Percentiles rank a stretch among this genome's conserved stretches.
phyloP scores from a whole-genome alignment of 768 basidiomycete species.

The Auricularia sp. region DNA sequence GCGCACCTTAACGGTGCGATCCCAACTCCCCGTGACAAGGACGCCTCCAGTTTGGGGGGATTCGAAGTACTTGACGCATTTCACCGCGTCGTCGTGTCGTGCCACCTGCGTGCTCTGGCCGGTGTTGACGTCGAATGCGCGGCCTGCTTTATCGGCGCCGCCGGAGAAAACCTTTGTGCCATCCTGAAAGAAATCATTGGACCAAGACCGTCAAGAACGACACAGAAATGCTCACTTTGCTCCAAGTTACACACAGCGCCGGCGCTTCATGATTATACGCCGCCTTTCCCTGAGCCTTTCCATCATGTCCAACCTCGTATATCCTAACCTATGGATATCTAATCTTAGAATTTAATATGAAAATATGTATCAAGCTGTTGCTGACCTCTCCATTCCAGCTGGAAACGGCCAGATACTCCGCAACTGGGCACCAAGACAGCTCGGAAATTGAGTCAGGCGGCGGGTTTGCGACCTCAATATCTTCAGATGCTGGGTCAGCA shows the following conservation, averaged over 20 bases:
- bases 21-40: slow-evolving; percentile 33
- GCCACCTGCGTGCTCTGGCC: slow-evolving; percentile 23
- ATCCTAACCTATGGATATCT: slow-evolving; percentile 4
- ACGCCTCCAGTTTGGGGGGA: slow-evolving; percentile 9
- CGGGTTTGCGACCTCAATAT: slow-evolving; percentile 1
- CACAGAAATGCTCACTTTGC: slow-evolving; percentile 17
- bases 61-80: slow-evolving; percentile 13
- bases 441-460: slow-evolving; percentile 8
- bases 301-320: slow-evolving; percentile 3
- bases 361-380: background rate
- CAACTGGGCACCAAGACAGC: slow-evolving; percentile 6
- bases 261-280: slow-evolving; percentile 32
- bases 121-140: slow-evolving; percentile 26
- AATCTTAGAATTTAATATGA: background rate
- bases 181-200: slow-evolving; percentile 13
- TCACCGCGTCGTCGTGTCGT: slow-evolving; percentile 24
- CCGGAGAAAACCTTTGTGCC: slow-evolving; percentile 29
- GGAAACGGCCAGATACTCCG: slow-evolving; percentile 5
- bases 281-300: slow-evolving; percentile 21
- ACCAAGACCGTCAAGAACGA: background rate
- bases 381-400: slow-evolving; percentile 8
- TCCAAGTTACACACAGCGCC: slow-evolving; percentile 31
- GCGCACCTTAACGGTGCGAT: slow-evolving; percentile 29
- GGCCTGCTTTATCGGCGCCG: slow-evolving; percentile 31
- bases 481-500: background rate